Percentiles rank a stretch among this genome's conserved stretches.
Conservation (phyloP, 495 filamentous ascomycete genomes). For the Ramalina intermedia region DNA sequence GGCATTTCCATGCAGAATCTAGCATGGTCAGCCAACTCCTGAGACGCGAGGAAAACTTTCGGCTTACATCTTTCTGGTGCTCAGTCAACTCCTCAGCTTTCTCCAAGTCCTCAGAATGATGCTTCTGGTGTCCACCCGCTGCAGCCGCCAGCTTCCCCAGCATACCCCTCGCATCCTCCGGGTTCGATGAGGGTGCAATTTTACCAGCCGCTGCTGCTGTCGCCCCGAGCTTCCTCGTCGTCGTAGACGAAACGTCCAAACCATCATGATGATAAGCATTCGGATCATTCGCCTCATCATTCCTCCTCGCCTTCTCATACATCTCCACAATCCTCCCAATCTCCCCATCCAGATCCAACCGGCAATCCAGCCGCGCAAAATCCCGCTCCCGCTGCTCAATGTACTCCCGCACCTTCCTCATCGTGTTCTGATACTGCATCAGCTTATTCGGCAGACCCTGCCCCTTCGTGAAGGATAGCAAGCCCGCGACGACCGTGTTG, state of each 20-base stretch:
- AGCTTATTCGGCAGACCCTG: conserved; percentile 43
- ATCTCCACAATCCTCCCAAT: conserved; percentile 4
- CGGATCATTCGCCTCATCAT: conserved; percentile 11
- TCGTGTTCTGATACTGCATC: conserved; percentile 42
- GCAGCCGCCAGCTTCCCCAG: neutral
- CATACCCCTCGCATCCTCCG: too few species aligned
- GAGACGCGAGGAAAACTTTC: neutral
- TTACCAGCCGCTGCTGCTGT: too few species aligned
- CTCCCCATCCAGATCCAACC: conserved; percentile 2
- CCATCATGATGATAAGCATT: conserved; percentile 8
- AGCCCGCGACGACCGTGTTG: conserved; percentile 50
- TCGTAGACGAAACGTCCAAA: neutral
- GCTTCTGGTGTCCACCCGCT: neutral
- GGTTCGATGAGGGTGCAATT: too few species aligned
- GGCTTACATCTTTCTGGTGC: neutral
- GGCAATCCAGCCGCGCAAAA: conserved; percentile 9
- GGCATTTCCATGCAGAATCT: neutral
- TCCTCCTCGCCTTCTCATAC: conserved; percentile 10
- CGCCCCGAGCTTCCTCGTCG: neutral
- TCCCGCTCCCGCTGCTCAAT: conserved; percentile 47
- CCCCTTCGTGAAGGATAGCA: conserved; percentile 48
- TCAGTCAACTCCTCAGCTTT: neutral
- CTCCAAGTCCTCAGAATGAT: too few species aligned
- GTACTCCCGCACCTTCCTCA: conserved; percentile 45
- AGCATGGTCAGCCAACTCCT: neutral